Percentiles rank a stretch among this genome's conserved stretches.
Conservation (phyloP, 179 eudicot genomes). For the Vitellaria paradoxa region DNA sequence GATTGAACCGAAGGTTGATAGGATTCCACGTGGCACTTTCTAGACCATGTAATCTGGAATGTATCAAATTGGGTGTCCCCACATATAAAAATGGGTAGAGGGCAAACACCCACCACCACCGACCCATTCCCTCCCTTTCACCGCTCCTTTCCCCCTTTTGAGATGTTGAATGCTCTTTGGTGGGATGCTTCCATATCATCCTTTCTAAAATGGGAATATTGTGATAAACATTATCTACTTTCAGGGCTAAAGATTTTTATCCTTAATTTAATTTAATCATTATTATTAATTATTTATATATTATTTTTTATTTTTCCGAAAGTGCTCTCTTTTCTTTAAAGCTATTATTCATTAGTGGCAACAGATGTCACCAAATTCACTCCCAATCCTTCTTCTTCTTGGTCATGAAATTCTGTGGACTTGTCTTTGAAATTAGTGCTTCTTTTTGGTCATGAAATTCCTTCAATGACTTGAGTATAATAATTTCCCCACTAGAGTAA, state of each 20-base stretch:
- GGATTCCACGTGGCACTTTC: conserved; percentile 5
- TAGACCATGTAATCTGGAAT: neutral
- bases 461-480: neutral
- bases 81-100: conserved; percentile 8
- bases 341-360: conserved; percentile 3
- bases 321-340: conserved; percentile 7
- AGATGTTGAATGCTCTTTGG: neutral
- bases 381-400: conserved; percentile 9
- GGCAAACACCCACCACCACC: neutral
- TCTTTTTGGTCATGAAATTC: conserved; percentile 5
- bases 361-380: conserved; percentile 12
- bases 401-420: neutral
- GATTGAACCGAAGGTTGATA: neutral
- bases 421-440: neutral
- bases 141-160: neutral
- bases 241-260: neutral
- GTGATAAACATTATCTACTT: neutral
- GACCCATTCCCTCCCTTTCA: neutral
- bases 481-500: neutral
- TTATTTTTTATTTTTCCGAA: neutral
- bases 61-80: neutral
- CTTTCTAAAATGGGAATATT: conserved; percentile 13
- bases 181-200: conserved; percentile 18
- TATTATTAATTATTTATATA: too few species aligned
- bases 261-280: neutral